Evolutionary conservation across 2,329 filamentous ascomycete species (phyloP), one percentile per base, ranked within the genome.

Genomic region (Penicillium sp.): DNA sequence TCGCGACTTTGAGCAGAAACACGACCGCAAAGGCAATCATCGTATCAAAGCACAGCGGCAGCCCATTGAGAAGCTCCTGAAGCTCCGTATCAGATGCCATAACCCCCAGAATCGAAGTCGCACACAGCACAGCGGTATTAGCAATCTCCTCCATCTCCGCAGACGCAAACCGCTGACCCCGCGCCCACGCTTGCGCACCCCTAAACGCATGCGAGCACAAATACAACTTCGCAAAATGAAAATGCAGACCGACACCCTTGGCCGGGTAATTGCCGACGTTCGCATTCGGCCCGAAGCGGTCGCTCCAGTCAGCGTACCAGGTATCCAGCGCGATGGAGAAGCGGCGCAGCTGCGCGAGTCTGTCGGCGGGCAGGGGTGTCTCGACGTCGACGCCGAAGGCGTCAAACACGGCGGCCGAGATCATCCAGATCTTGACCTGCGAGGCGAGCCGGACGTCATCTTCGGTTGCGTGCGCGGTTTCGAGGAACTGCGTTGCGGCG

Each of bases 151-250:
- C 67, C 21, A 76, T 61, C 41, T 75, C 72, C 21, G 72, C 66
- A 0, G 69, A 67, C 5, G 26, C 5, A 26, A 26, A 26, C 26
- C 26, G 26, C 47, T 79, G 69, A 31, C 48, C 64, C 9, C 49
- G 54, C 11, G 48, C 47, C 9, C 46, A 50, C 7, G 51, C 55
- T 6, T 60, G 60, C 0, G 63, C 50, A 5, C 79, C 77, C 8
- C 80, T 75, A 26, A 83, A 73, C 17, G 79, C 78, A 59, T 81
- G 78, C 1, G 81, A 81, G 52, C 78, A 78, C 6, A 83, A 72
- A 51, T 82, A 79, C 4, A 83, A 71, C 58, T 81, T 77, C 8
- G 79, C 80, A 67, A 82, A 83, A 59, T 82, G 74, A 56, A 78
- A 81, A 64, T 82, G 78, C 41, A 82, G 70, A 6, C 71, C 72